Evolutionary conservation across 2,329 filamentous ascomycete species (phyloP).

Genomic region (Claviceps spartinae): DNA sequence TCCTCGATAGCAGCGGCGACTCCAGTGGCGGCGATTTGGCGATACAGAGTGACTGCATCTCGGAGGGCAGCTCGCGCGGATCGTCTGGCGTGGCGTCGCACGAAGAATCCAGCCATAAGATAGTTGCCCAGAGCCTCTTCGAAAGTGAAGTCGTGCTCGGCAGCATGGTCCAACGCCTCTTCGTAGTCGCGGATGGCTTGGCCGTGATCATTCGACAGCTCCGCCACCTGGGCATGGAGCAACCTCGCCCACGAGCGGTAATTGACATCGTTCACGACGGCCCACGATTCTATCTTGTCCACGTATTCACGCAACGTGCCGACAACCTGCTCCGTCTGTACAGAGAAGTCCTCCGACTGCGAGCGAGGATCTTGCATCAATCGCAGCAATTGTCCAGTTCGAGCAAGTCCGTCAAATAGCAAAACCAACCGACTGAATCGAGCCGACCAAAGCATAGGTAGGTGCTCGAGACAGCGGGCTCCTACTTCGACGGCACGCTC

Average conservation of each 20-base stretch:
- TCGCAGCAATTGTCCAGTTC: constrained; percentile 37
- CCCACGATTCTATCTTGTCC: constrained; percentile 50
- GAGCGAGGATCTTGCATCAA: constrained; percentile 34
- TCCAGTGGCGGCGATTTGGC: constrained; percentile 54
- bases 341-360: constrained; percentile 27
- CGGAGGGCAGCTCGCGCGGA: constrained; percentile 56
- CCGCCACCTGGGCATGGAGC: constrained; percentile 54
- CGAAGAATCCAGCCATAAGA: constrained; percentile 58
- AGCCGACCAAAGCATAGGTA: constrained; percentile 42
- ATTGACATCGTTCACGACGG: constrained; percentile 52
- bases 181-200: constrained; percentile 53
- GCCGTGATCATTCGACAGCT: constrained; percentile 44
- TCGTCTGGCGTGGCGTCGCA: constrained; percentile 49
- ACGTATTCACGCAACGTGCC: constrained; percentile 40
- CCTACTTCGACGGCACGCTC: constrained; percentile 44
- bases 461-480: constrained; percentile 30
- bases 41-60: constrained; percentile 54
- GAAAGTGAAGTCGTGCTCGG: constrained; percentile 51
- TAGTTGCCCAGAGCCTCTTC: constrained; percentile 65
- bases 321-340: constrained; percentile 34
- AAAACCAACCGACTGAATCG: constrained; percentile 43
- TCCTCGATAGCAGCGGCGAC: constrained; percentile 54
- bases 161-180: constrained; percentile 55
- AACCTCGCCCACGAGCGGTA: constrained; percentile 57
- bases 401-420: constrained; percentile 46